phyloP scores from a whole-genome alignment of 352 stramenopile species.

The Aphanomyces euteiches region DNA sequence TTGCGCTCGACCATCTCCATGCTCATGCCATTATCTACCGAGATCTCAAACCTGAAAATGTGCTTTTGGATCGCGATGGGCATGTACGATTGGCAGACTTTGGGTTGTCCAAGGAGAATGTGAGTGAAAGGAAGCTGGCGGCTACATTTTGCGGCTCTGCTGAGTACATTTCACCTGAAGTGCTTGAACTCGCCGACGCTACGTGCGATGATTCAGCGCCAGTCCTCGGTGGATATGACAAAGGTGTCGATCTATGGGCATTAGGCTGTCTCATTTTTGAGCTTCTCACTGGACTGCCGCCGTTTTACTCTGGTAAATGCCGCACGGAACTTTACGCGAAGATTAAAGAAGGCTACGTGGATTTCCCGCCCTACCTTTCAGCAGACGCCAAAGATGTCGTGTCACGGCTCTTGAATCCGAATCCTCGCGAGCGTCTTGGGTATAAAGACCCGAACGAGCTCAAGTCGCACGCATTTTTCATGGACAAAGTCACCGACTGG shows the following conservation, averaged over 20 bases:
- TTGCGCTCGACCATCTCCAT: slow-evolving; percentile 76
- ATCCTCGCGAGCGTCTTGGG: slow-evolving; percentile 59
- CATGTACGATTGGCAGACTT: slow-evolving; percentile 89
- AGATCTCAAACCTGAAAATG: slow-evolving; percentile 90
- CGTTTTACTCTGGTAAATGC: slow-evolving; percentile 75
- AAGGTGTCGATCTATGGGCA: slow-evolving; percentile 86
- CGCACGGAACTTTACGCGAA: slow-evolving; percentile 55
- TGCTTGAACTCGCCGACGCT: slow-evolving; percentile 52
- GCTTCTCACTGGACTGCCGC: slow-evolving; percentile 82
- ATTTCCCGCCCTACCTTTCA: slow-evolving; percentile 55
- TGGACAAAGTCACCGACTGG: slow-evolving; percentile 64
- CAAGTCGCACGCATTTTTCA: slow-evolving; percentile 64
- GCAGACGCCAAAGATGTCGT: slow-evolving; percentile 53
- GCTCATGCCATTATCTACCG: slow-evolving; percentile 76
- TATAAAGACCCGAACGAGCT: slow-evolving; percentile 45
- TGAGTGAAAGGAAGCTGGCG: slow-evolving; percentile 35
- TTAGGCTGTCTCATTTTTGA: slow-evolving; percentile 86
- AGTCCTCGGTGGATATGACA: slow-evolving; percentile 64
- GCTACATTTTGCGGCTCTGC: slow-evolving; percentile 85
- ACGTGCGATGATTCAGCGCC: slow-evolving; percentile 26
- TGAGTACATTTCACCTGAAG: slow-evolving; percentile 83
- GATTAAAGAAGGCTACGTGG: slow-evolving; percentile 47
- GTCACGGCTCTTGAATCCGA: slow-evolving; percentile 42
- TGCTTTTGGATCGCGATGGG: slow-evolving; percentile 82
- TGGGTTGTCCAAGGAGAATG: slow-evolving; percentile 83